Percentiles rank a stretch among this genome's conserved stretches.
These are phyloP conservation scores for Pichia insulana DNA, from an alignment of 805 yeast genomes.

Conservation along the genomic window DNA sequence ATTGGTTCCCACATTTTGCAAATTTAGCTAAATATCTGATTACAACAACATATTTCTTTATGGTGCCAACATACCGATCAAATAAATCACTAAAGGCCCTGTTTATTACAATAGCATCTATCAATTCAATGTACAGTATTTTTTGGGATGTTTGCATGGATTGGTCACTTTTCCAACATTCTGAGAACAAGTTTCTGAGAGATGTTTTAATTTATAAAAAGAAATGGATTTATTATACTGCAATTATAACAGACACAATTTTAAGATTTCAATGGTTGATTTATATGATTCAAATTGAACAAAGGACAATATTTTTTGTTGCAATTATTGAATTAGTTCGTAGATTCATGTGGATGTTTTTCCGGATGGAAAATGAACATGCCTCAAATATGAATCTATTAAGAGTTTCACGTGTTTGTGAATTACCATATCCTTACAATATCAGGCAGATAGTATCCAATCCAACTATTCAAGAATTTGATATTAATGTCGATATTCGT, in stretches of 20 bases:
- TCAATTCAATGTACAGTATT: constrained; percentile 62
- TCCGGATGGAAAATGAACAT: constrained; percentile 96
- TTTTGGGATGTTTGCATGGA: constrained; percentile 94
- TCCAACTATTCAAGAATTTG: neutral
- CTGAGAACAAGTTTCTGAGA: constrained; percentile 52
- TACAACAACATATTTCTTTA: constrained; percentile 58
- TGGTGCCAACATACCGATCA: constrained; percentile 65
- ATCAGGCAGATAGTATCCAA: neutral
- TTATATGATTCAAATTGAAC: constrained; percentile 74
- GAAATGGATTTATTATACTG: constrained; percentile 59
- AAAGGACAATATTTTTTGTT: constrained; percentile 74
- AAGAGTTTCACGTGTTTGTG: constrained; percentile 81
- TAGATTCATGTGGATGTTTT: constrained; percentile 81
- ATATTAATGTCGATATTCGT: neutral
- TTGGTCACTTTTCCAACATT: constrained; percentile 77
- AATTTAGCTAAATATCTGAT: constrained; percentile 72
- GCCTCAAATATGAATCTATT: constrained; percentile 78
- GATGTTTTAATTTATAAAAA: constrained; percentile 58
- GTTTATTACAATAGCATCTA: constrained; percentile 63
- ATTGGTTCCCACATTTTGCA: constrained; percentile 93
- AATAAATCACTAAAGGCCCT: constrained; percentile 37
- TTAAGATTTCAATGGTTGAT: constrained; percentile 89
- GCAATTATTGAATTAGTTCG: constrained; percentile 77
- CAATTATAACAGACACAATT: constrained; percentile 64
- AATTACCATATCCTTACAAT: constrained; percentile 63